Conservation (phyloP, 1,139 yeast genomes). For the Zygosaccharomyces sapae region DNA sequence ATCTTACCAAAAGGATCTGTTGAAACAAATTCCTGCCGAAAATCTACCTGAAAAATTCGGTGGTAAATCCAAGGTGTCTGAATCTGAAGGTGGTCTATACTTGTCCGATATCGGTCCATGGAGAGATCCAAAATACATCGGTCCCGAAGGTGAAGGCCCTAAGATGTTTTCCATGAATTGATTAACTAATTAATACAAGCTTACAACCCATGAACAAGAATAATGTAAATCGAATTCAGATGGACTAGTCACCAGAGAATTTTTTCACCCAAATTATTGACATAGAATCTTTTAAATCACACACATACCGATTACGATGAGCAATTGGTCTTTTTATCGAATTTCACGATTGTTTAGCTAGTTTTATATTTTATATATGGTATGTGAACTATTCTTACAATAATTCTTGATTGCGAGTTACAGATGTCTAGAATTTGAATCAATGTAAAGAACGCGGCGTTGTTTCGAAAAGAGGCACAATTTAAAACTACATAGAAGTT, state of each 20-base stretch:
- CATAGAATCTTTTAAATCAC: neutral
- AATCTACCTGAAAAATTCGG: constrained; percentile 91
- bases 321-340: neutral
- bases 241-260: neutral
- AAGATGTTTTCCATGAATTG: constrained; percentile 41
- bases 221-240: neutral
- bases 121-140: constrained; percentile 83
- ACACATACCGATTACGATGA: neutral
- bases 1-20: constrained; percentile 71
- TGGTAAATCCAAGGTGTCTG: constrained; percentile 64
- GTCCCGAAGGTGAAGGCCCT: constrained; percentile 86
- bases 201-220: neutral
- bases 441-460: neutral
- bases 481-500: neutral
- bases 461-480: neutral
- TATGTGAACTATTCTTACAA: neutral
- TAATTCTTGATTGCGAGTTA: neutral
- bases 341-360: neutral
- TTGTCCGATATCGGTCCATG: constrained; percentile 94
- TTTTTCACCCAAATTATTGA: neutral
- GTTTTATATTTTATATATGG: neutral
- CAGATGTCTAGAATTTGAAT: neutral
- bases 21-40: constrained; percentile 89
- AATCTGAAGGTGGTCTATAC: constrained; percentile 72
- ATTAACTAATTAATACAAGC: neutral